These are phyloP conservation scores for Ilyonectria robusta DNA, from an alignment of 2,329 filamentous ascomycete genomes.

Conservation along the genomic window DNA sequence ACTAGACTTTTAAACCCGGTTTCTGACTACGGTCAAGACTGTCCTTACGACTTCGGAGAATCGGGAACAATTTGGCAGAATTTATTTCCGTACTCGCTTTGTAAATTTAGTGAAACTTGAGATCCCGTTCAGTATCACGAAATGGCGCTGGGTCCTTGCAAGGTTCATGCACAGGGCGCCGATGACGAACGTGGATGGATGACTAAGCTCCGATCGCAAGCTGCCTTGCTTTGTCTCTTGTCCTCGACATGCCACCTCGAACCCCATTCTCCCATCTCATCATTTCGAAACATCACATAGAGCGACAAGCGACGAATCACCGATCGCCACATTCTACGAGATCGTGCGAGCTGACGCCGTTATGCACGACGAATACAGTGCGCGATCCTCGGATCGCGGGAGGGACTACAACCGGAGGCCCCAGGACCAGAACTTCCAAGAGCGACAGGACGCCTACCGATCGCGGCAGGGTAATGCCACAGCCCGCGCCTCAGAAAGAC, in stretches of 20 bases:
- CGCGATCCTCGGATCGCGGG: slow-evolving; percentile 50
- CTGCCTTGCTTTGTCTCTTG: neutral
- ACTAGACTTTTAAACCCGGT: neutral
- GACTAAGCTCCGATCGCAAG: slow-evolving; percentile 22
- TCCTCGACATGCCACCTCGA: slow-evolving; percentile 7
- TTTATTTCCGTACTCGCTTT: neutral
- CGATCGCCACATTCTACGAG: neutral
- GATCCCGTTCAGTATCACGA: neutral
- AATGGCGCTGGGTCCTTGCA: neutral
- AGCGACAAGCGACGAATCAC: neutral
- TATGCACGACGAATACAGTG: slow-evolving; percentile 62
- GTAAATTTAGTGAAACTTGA: neutral
- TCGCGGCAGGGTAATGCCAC: slow-evolving; percentile 65
- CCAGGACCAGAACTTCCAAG: slow-evolving; percentile 43
- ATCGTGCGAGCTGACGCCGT: slow-evolving; percentile 44
- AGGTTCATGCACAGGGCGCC: neutral
- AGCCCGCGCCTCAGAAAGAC: slow-evolving; percentile 51
- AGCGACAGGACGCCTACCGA: slow-evolving; percentile 58
- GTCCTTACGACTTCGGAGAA: neutral
- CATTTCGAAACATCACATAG: neutral
- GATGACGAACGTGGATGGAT: neutral
- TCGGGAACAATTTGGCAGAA: neutral
- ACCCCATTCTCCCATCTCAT: neutral
- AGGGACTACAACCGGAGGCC: slow-evolving; percentile 46
- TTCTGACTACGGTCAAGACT: neutral